These are phyloP conservation scores for Mikania micrantha DNA, from an alignment of 129 eudicot species.

Conservation along the genomic window DNA sequence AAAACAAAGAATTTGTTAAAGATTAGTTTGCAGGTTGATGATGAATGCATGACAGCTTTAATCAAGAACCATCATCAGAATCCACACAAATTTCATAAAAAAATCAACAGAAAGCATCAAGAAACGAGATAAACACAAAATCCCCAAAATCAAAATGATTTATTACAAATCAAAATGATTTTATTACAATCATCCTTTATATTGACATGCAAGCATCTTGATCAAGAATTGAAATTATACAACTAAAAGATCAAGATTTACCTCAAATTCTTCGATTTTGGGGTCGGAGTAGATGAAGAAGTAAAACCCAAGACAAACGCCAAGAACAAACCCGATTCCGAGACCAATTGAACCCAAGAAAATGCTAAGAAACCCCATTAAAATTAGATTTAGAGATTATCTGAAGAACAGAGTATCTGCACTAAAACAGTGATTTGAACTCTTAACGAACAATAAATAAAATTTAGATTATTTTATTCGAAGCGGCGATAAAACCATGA, in stretches of 20 bases:
- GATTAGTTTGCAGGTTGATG: not conserved
- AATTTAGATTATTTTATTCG: not conserved
- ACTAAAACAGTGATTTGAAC: not conserved
- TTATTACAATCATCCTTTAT: not conserved
- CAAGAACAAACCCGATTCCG: constrained; percentile 50
- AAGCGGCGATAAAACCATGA: not conserved
- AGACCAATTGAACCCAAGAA: constrained; percentile 57
- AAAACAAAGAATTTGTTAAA: not conserved
- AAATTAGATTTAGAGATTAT: too few species aligned
- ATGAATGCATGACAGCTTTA: not conserved
- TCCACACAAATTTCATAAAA: too few species aligned
- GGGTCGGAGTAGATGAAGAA: constrained; percentile 64
- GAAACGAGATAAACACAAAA: not conserved
- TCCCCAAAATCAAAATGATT: not conserved
- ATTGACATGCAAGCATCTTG: not conserved
- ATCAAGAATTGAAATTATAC: not conserved
- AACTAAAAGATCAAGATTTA: constrained; percentile 11
- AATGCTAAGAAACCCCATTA: constrained; percentile 61
- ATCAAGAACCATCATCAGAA: not conserved
- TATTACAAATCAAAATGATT: too few species aligned
- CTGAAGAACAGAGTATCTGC: not conserved
- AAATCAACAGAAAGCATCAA: too few species aligned
- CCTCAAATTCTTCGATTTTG: constrained; percentile 38
- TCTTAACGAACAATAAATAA: not conserved
- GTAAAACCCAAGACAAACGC: constrained; percentile 59